These are phyloP conservation scores for Vanrija humicola DNA, from an alignment of 1,284 basidiomycete genomes.

Conservation along the genomic window DNA sequence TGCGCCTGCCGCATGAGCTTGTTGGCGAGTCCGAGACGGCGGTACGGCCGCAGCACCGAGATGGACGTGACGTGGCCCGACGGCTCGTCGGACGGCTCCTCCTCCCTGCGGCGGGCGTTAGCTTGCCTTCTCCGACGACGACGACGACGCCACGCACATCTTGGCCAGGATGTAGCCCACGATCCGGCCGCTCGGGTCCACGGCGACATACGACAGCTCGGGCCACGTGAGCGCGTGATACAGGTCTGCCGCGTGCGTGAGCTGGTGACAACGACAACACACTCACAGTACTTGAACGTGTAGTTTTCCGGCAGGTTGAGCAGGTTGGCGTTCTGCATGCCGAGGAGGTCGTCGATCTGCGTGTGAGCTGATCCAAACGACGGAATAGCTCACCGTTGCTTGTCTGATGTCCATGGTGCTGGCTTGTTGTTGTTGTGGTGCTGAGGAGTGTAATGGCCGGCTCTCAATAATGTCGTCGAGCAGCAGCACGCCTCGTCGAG, in stretches of 20 bases:
- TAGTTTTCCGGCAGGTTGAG: conserved; percentile 86
- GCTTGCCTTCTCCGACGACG: neutral
- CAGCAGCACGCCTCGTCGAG: neutral
- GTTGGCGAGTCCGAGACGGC: conserved; percentile 79
- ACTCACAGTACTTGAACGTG: conserved; percentile 77
- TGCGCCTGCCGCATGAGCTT: conserved; percentile 75
- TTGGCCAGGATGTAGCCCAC: conserved; percentile 94
- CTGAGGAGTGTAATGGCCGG: neutral
- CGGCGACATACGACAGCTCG: conserved; percentile 87
- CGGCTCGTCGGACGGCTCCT: conserved; percentile 61
- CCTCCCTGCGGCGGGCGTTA: conserved; percentile 56
- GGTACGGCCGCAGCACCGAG: conserved; percentile 77
- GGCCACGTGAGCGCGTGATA: conserved; percentile 91
- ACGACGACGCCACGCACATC: conserved; percentile 58
- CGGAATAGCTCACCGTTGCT: conserved; percentile 46
- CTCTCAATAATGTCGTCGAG: too few species aligned
- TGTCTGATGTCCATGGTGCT: conserved; percentile 53
- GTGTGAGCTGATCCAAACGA: neutral
- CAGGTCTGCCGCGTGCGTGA: conserved; percentile 58
- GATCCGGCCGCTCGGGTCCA: conserved; percentile 79
- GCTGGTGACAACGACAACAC: neutral
- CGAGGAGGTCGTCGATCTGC: conserved; percentile 62
- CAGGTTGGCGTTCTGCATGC: conserved; percentile 89
- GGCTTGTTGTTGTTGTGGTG: neutral
- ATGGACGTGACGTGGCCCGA: conserved; percentile 89